A percentile compares a stretch with the other conserved stretches of the same genome.
phyloP scores from a whole-genome alignment of 768 basidiomycete species.

The Terana coerulea region DNA sequence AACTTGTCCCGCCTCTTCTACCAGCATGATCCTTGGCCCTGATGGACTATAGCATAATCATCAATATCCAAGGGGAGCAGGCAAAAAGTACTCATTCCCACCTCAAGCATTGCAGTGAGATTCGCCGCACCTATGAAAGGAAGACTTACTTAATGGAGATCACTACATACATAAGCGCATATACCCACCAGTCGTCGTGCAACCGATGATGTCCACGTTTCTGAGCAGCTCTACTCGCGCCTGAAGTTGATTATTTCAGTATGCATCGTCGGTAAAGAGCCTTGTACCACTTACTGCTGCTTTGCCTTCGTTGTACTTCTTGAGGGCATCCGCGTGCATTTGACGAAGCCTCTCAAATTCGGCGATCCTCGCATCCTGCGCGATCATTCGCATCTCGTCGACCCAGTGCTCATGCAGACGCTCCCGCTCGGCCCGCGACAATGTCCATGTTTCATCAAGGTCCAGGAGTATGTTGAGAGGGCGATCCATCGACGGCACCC shows the following conservation, averaged over 20 bases:
- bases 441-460: constrained; percentile 6
- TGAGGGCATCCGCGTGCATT: constrained; percentile 18
- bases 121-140: constrained; percentile 60
- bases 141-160: background rate
- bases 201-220: constrained; percentile 61
- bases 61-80: background rate
- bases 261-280: background rate
- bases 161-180: background rate
- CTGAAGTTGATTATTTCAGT: constrained; percentile 30
- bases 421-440: constrained; percentile 13
- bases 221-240: constrained; percentile 49
- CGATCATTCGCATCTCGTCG: constrained; percentile 13
- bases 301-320: constrained; percentile 19
- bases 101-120: constrained; percentile 52
- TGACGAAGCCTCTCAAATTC: constrained; percentile 17
- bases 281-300: constrained; percentile 23
- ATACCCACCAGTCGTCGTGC: constrained; percentile 68
- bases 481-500: background rate
- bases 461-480: constrained; percentile 1
- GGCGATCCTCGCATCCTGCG: constrained; percentile 8
- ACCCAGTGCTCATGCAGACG: constrained; percentile 16
- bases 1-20: constrained; percentile 83
- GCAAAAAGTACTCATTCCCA: constrained; percentile 20
- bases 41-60: constrained; percentile 40
- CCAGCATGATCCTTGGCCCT: constrained; percentile 58